Evolutionary conservation across 148 eudicot species (phyloP).

Genomic region (Silene conica): DNA sequence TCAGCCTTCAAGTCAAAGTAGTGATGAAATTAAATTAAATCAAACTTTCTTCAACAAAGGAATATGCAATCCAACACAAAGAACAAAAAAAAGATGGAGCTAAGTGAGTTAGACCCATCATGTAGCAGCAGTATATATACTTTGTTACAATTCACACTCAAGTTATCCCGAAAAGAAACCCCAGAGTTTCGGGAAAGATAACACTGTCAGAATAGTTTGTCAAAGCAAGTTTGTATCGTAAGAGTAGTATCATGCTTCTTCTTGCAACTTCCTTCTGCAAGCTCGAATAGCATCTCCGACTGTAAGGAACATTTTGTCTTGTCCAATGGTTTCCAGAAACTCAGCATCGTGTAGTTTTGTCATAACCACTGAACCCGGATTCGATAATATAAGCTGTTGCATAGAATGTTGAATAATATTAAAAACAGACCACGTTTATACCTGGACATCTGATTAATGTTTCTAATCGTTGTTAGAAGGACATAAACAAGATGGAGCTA

Average conservation of each 20-base stretch:
- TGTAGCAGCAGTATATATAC: background rate
- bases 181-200: background rate
- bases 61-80: background rate
- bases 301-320: constrained; percentile 54
- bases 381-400: constrained; percentile 52
- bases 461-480: too few relatives aligned
- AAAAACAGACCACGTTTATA: background rate
- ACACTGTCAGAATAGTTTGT: too few relatives aligned
- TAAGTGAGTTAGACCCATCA: background rate
- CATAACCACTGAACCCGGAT: constrained; percentile 51
- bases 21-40: background rate
- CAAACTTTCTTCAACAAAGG: background rate
- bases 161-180: too few relatives aligned
- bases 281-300: constrained; percentile 56
- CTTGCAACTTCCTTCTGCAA: constrained; percentile 19
- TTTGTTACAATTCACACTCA: background rate
- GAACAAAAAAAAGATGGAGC: background rate
- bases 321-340: constrained; percentile 37
- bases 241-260: constrained; percentile 29
- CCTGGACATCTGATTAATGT: too few relatives aligned
- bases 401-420: background rate
- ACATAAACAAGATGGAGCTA: too few relatives aligned
- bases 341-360: constrained; percentile 49
- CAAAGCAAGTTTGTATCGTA: background rate
- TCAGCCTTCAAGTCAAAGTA: background rate